phyloP scores from a whole-genome alignment of 1,284 basidiomycete genomes.

The Jaminaea rosea region DNA sequence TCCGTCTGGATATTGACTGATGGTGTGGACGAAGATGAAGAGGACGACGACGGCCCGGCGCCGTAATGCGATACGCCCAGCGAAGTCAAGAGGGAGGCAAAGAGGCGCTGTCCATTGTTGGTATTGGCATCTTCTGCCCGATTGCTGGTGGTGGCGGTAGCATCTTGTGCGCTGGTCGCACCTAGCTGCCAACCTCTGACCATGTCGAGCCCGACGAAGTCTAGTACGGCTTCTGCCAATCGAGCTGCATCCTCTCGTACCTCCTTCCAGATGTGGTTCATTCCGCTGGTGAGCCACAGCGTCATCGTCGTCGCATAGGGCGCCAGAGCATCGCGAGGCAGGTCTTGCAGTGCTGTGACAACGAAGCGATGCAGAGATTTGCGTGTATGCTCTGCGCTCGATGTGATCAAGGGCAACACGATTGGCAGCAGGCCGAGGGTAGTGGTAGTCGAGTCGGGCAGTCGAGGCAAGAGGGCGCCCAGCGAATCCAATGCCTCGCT shows the following conservation, averaged over 20 bases:
- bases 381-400: not conserved
- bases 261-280: conserved; percentile 9
- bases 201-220: not conserved
- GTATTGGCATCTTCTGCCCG: not conserved
- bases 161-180: too few species aligned
- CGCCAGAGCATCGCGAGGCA: conserved; percentile 1
- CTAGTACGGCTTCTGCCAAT: not conserved
- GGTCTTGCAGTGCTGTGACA: not conserved
- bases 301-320: conserved; percentile 5
- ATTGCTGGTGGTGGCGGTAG: not conserved
- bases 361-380: conserved; percentile 2
- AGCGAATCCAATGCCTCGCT: conserved; percentile 2
- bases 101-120: not conserved
- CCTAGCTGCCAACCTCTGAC: not conserved
- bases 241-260: conserved; percentile 6
- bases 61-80: not conserved
- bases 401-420: conserved; percentile 1
- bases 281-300: conserved; percentile 2
- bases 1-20: not conserved
- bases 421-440: not conserved
- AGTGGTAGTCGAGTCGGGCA: not conserved
- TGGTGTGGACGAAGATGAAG: not conserved
- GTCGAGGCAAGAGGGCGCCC: not conserved
- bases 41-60: not conserved
- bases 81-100: not conserved